phyloP scores from a whole-genome alignment of 208 protist species.

The Acanthamoeba triangularis region DNA sequence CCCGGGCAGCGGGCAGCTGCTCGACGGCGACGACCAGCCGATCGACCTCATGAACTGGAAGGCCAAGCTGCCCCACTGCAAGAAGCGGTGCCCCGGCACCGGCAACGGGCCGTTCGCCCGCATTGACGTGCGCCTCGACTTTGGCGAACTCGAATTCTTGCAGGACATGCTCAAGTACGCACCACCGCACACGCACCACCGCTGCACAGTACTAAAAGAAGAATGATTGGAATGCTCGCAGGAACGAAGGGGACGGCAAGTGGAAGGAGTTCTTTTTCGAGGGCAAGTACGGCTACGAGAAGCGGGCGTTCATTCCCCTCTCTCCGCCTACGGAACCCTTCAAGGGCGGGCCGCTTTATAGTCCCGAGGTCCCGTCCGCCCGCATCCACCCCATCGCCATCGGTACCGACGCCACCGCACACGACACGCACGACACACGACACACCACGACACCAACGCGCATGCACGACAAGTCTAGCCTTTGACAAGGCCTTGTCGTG shows the following conservation, averaged over 20 bases:
- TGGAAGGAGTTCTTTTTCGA: slow-evolving; percentile 43
- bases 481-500: too few relatives aligned
- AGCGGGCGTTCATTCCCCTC: not conserved
- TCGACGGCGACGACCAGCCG: not conserved
- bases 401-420: not conserved
- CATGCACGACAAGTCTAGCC: too few relatives aligned
- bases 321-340: not conserved
- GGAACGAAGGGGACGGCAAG: not conserved
- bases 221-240: too few relatives aligned
- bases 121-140: slow-evolving; percentile 1
- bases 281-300: not conserved
- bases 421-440: too few relatives aligned
- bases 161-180: not conserved
- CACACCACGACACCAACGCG: not conserved
- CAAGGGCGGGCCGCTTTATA: not conserved
- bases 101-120: not conserved
- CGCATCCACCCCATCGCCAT: not conserved
- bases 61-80: slow-evolving; percentile 16
- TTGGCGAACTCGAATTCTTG: slow-evolving; percentile 5
- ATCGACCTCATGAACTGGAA: not conserved
- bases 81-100: not conserved
- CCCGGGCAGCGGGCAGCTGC: not conserved
- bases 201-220: too few relatives aligned
- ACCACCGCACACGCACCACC: not conserved
- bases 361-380: not conserved